Evolutionary conservation across 2,329 filamentous ascomycete genomes (phyloP).

Genomic region (Beauveria medogensis): DNA sequence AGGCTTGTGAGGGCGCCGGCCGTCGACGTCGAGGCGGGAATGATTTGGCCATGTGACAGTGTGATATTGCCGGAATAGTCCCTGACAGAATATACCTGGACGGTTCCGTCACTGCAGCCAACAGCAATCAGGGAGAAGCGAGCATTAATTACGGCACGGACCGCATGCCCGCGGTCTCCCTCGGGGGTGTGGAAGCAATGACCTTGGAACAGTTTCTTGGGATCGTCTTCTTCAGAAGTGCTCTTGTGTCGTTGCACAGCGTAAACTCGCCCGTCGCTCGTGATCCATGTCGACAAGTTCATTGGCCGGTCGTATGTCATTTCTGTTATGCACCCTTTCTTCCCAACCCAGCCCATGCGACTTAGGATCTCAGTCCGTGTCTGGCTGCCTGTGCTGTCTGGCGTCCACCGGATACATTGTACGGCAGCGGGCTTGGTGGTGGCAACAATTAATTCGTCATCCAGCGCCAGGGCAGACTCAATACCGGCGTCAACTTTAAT

Average conservation of each 20-base stretch:
- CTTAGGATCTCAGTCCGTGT: slow-evolving; percentile 86
- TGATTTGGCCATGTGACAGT: slow-evolving; percentile 67
- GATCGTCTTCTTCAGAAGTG: slow-evolving; percentile 35
- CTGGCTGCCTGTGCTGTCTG: slow-evolving; percentile 72
- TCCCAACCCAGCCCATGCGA: slow-evolving; percentile 77
- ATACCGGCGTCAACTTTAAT: slow-evolving; percentile 98
- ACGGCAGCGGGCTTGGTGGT: slow-evolving; percentile 89
- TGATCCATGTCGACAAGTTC: slow-evolving; percentile 91
- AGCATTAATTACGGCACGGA: slow-evolving; percentile 80
- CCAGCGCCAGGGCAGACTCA: slow-evolving; percentile 74
- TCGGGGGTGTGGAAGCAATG: slow-evolving; percentile 81
- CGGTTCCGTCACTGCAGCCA: slow-evolving; percentile 68
- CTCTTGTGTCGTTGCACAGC: slow-evolving; percentile 69
- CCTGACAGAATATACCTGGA: slow-evolving; percentile 84
- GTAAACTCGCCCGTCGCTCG: slow-evolving; percentile 78
- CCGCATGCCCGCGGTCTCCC: slow-evolving; percentile 50
- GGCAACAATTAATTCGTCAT: slow-evolving; percentile 87
- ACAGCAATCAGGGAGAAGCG: slow-evolving; percentile 89
- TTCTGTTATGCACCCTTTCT: slow-evolving; percentile 66
- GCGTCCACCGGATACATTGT: slow-evolving; percentile 92
- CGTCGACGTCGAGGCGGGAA: slow-evolving; percentile 57
- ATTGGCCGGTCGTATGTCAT: slow-evolving; percentile 95
- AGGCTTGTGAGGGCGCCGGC: slow-evolving; percentile 68
- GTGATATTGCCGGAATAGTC: slow-evolving; percentile 93
- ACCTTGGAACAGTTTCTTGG: slow-evolving; percentile 71